phyloP scores from a whole-genome alignment of 441 rosid genomes.

The Codiaeum variegatum region DNA sequence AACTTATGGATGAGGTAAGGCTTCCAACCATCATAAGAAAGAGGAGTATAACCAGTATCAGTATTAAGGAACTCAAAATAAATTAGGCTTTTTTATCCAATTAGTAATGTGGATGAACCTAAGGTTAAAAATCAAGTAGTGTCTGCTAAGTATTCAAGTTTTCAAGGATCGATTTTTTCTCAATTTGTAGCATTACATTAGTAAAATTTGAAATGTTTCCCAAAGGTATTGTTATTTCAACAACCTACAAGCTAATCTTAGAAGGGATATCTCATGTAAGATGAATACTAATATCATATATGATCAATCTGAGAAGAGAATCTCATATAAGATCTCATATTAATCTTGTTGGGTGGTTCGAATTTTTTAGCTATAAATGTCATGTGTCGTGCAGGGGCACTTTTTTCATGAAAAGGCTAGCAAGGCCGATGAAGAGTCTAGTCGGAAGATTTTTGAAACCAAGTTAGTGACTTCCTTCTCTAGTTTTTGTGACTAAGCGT shows the following conservation, averaged over 20 bases:
- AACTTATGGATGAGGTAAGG: conserved; percentile 45
- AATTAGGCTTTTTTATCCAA: neutral
- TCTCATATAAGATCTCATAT: neutral
- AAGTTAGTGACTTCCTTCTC: conserved; percentile 28
- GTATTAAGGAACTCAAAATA: neutral
- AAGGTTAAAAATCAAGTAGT: neutral
- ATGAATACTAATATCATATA: neutral
- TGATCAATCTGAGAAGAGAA: neutral
- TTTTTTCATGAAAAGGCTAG: conserved; percentile 43
- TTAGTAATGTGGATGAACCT: neutral
- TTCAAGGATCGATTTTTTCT: neutral
- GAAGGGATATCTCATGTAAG: neutral
- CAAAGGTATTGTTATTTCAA: neutral
- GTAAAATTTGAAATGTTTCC: neutral
- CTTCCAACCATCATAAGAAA: neutral
- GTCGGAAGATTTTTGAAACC: conserved; percentile 43
- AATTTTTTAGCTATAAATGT: conserved; percentile 11
- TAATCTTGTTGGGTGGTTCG: neutral
- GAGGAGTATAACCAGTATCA: neutral
- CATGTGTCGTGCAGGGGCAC: conserved; percentile 43
- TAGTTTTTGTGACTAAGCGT: neutral
- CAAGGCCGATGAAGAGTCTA: conserved; percentile 51
- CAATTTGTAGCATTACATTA: neutral
- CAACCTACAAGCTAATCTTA: neutral
- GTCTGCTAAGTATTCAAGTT: conserved; percentile 4